Evolutionary conservation across 2,329 filamentous ascomycete species (phyloP).

Genomic region (Penicillium janthinellum): DNA sequence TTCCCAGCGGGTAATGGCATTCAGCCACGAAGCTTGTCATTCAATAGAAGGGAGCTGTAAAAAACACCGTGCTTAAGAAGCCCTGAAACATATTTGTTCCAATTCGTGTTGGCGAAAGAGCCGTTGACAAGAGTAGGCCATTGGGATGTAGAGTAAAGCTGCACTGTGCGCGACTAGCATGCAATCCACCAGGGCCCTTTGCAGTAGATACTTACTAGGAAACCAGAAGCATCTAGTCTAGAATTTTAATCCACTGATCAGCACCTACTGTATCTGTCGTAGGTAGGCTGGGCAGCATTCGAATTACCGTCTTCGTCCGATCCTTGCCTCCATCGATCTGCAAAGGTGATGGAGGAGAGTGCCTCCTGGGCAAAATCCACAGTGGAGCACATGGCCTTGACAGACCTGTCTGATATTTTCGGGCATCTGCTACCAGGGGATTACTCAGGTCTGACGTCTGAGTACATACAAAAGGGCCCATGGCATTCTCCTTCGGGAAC

Average conservation of each 20-base stretch:
- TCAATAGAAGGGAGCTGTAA: not conserved
- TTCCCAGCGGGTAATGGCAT: slow-evolving; percentile 13
- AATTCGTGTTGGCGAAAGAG: not conserved
- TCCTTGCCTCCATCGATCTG: slow-evolving; percentile 15
- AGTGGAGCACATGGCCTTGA: slow-evolving; percentile 26
- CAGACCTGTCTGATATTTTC: slow-evolving; percentile 15
- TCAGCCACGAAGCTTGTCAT: slow-evolving; percentile 9
- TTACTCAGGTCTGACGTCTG: slow-evolving; percentile 3
- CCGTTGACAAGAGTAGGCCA: not conserved
- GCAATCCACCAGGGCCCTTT: not conserved
- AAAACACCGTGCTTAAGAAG: not conserved
- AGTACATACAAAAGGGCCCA: slow-evolving; percentile 27
- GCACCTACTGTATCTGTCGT: slow-evolving; percentile 1
- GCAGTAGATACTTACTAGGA: not conserved
- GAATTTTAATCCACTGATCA: slow-evolving; percentile 8
- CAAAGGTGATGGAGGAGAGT: slow-evolving; percentile 18
- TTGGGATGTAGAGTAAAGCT: slow-evolving; percentile 4
- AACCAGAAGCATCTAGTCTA: slow-evolving; percentile 1
- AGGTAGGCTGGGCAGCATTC: slow-evolving; percentile 12
- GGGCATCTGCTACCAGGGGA: slow-evolving; percentile 14
- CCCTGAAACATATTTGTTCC: not conserved
- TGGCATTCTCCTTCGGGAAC: slow-evolving; percentile 2
- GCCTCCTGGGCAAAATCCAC: slow-evolving; percentile 22
- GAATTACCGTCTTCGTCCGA: slow-evolving; percentile 18
- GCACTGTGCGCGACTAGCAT: not conserved